phyloP scores from a whole-genome alignment of 108 stramenopile species.

The Cyclostephanos tholiformis region DNA sequence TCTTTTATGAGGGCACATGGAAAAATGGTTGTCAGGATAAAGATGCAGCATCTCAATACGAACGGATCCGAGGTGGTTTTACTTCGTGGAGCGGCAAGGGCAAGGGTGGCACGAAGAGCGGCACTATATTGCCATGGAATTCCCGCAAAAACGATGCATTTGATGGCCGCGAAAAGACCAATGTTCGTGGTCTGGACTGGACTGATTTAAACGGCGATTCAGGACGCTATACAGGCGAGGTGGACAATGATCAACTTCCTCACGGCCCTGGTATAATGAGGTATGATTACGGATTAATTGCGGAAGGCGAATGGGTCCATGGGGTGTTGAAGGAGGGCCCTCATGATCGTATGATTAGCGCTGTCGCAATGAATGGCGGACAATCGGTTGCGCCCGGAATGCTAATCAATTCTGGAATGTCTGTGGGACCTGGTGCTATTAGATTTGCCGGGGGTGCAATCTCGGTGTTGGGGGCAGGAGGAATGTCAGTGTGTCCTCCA shows the following conservation, averaged over 20 bases:
- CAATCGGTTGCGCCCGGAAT: conserved; percentile 9
- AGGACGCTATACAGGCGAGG: conserved; percentile 38
- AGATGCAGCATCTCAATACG: conserved; percentile 39
- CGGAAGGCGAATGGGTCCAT: too few species aligned
- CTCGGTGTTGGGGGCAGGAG: conserved; percentile 19
- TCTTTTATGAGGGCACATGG: conserved; percentile 44
- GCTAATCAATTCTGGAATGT: conserved; percentile 7
- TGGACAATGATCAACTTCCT: conserved; percentile 36
- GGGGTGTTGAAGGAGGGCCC: too few species aligned
- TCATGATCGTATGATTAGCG: conserved; percentile 62
- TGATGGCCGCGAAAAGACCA: conserved; percentile 28
- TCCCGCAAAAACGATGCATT: conserved; percentile 33
- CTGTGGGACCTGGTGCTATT: conserved; percentile 1
- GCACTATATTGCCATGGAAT: conserved; percentile 35
- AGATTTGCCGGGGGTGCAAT: conserved; percentile 16
- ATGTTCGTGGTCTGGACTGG: conserved; percentile 47
- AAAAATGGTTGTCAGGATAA: conserved; percentile 42
- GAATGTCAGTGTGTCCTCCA: conserved; percentile 2
- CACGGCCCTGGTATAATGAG: too few species aligned
- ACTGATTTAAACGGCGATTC: conserved; percentile 42
- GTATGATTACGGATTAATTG: too few species aligned
- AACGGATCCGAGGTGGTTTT: conserved; percentile 39
- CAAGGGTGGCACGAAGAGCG: conserved; percentile 30
- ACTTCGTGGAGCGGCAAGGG: conserved; percentile 45
- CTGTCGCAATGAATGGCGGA: conserved; percentile 19